Evolutionary conservation across 805 yeast genomes (phyloP).

Genomic region (Ogataea trehalophila): DNA sequence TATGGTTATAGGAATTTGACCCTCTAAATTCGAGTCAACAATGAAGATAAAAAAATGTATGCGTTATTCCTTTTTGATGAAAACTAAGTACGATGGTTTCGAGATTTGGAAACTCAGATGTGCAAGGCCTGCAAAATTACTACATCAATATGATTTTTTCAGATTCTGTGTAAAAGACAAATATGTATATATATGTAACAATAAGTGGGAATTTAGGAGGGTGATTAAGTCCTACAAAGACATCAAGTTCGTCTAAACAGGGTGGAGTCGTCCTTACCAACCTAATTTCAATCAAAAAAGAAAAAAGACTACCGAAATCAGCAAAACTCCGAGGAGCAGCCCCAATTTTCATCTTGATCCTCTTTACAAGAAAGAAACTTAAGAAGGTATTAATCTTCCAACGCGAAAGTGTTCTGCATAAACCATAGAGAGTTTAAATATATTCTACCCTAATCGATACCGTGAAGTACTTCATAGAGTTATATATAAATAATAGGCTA

Average conservation of each 20-base stretch:
- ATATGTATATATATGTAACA: not conserved
- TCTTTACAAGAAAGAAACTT: not conserved
- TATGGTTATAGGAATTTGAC: too few species aligned
- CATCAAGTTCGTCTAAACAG: slow-evolving; percentile 17
- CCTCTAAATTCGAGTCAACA: too few species aligned
- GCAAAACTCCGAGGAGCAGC: not conserved
- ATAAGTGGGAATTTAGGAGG: slow-evolving; percentile 16
- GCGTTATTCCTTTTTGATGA: too few species aligned
- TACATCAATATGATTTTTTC: too few species aligned
- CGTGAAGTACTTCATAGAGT: slow-evolving; percentile 4
- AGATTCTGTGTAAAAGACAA: not conserved
- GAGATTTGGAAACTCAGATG: too few species aligned
- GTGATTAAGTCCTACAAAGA: slow-evolving; percentile 26
- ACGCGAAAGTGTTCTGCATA: slow-evolving; percentile 23
- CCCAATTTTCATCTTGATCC: too few species aligned
- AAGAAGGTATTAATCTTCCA: slow-evolving; percentile 17
- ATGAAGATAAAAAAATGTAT: too few species aligned
- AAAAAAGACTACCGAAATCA: slow-evolving; percentile 1
- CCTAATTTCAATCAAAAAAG: slow-evolving; percentile 1
- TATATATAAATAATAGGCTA: slow-evolving; percentile 11
- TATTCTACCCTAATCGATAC: slow-evolving; percentile 8
- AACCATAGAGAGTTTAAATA: slow-evolving; percentile 11
- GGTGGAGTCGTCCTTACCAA: slow-evolving; percentile 24
- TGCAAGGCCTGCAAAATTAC: too few species aligned
- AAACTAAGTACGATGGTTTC: too few species aligned